phyloP scores from a whole-genome alignment of 495 filamentous ascomycete genomes.

The Hypomontagnella submonticulosa region DNA sequence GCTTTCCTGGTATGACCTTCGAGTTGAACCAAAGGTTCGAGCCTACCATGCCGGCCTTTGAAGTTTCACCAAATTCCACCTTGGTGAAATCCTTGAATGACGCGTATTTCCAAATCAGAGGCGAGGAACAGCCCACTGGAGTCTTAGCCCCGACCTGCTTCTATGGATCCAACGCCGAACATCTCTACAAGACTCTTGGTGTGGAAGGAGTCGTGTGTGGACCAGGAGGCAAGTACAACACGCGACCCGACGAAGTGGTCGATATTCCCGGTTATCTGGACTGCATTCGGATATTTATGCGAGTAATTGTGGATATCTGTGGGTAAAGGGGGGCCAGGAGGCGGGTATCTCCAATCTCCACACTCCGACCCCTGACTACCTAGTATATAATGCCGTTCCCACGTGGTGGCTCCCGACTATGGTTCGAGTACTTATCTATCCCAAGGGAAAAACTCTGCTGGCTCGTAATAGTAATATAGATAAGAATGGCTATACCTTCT shows the following conservation, averaged over 20 bases:
- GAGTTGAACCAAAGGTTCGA: slow-evolving; percentile 27
- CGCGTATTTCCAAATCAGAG: slow-evolving; percentile 21
- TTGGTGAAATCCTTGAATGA: slow-evolving; percentile 26
- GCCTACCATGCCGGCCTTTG: slow-evolving; percentile 32
- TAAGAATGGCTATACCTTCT: slow-evolving; percentile 1
- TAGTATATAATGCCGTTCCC: not conserved
- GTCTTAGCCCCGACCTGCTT: slow-evolving; percentile 30
- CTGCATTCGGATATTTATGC: slow-evolving; percentile 34
- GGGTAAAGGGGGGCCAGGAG: slow-evolving; percentile 14
- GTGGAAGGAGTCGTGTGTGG: slow-evolving; percentile 35
- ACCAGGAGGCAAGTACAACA: slow-evolving; percentile 31
- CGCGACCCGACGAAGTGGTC: slow-evolving; percentile 27
- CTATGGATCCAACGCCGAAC: slow-evolving; percentile 30
- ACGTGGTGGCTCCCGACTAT: no score
- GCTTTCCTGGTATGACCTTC: slow-evolving; percentile 23
- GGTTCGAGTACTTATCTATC: not conserved
- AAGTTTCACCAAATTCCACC: slow-evolving; percentile 24
- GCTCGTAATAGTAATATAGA: not conserved
- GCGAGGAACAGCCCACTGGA: slow-evolving; percentile 28
- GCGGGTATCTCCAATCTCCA: slow-evolving; percentile 19
- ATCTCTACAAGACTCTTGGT: slow-evolving; percentile 32
- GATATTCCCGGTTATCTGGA: slow-evolving; percentile 37
- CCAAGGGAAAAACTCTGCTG: not conserved
- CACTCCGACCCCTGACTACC: not conserved
- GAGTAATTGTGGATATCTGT: slow-evolving; percentile 36